Base-by-base conservation (phyloP, 164 flowering plant genomes). In the Cinnamomum chago region DNA sequence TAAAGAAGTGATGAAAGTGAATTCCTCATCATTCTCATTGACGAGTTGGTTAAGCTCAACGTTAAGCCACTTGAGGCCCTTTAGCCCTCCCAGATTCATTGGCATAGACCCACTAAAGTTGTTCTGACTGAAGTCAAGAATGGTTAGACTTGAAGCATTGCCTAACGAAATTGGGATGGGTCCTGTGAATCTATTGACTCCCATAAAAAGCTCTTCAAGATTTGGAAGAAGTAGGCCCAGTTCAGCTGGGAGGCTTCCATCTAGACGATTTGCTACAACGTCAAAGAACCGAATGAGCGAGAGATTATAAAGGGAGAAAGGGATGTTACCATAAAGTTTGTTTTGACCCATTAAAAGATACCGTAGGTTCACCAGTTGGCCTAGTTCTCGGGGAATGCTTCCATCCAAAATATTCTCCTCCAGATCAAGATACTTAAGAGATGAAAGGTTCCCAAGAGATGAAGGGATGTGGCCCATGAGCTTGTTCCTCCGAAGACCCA, bases 101-200 rank as follows among this genome's bases (percentile, higher is more conserved):
- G 72, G 72, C 62, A 70, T 60, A 13, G 72, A 25, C 71, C 79
- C 79, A 0, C 51, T 64, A 20, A 86, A 68, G 25, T 11, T 25
- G 40, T 88, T 88, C 68, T 0, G 70, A 0, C 81, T 83, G 3
- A 88, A 72, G 28, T 85, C 80, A 10, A 75, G 76, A 76, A 74
- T 65, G 25, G 22, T 3, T 18, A 88, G 76, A 40, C 77, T 81
- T 5, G 90, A 80, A 27, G 81, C 76, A 55, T 87, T 88, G 66
- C 69, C 75, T 78, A 87, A 71, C 17, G 89, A 85, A n/a, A 65
- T 72, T 1, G 92, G 90, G 58, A 88, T 80, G 18, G 25, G 14
- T 2, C 90, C 92, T 0, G 88, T 81, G 71, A 88, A 79, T 9
- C 75, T 52, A 50, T 88, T 86, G 27, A 74, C 0, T 65, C 84